Percentiles rank a stretch among this genome's conserved stretches.
phyloP scores from a whole-genome alignment of 331 rosid genomes.

The Phaseolus coccineus region DNA sequence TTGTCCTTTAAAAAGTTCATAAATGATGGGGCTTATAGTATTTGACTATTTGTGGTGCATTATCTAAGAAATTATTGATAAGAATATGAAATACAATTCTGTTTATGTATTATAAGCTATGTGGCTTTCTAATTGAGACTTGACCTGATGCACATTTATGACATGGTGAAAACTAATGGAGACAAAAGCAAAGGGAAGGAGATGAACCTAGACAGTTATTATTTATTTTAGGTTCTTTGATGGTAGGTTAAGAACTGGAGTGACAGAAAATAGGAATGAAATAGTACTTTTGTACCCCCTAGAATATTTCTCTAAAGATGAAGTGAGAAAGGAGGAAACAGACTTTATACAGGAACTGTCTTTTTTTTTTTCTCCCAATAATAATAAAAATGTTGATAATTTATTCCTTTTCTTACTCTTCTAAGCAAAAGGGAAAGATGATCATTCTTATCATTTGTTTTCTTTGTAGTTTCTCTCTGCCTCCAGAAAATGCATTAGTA shows the following conservation, averaged over 20 bases:
- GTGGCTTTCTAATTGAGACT: neutral
- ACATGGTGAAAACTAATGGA: neutral
- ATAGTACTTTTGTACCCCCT: slow-evolving; percentile 24
- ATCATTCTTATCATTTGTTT: neutral
- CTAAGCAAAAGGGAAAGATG: neutral
- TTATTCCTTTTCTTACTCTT: neutral
- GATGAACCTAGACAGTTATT: slow-evolving; percentile 20
- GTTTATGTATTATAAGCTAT: neutral
- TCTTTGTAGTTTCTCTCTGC: slow-evolving; percentile 20
- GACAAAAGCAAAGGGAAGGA: slow-evolving; percentile 6
- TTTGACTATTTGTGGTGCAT: slow-evolving; percentile 12
- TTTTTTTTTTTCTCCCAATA: neutral
- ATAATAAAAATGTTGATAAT: neutral
- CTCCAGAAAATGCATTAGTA: neutral
- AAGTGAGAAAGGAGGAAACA: slow-evolving; percentile 16
- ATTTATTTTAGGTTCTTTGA: neutral
- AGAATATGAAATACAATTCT: slow-evolving; percentile 15
- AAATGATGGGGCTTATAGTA: neutral
- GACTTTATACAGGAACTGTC: neutral
- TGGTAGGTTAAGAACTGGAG: slow-evolving; percentile 9
- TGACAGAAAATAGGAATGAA: slow-evolving; percentile 24
- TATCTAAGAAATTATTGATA: slow-evolving; percentile 24
- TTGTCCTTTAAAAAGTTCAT: neutral
- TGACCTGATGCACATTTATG: slow-evolving; percentile 5
- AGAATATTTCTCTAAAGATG: slow-evolving; percentile 14